Evolutionary conservation across 2,329 filamentous ascomycete species (phyloP), one percentile per base, ranked within the genome.

Genomic region (Neofusicoccum kwambonambiense): DNA sequence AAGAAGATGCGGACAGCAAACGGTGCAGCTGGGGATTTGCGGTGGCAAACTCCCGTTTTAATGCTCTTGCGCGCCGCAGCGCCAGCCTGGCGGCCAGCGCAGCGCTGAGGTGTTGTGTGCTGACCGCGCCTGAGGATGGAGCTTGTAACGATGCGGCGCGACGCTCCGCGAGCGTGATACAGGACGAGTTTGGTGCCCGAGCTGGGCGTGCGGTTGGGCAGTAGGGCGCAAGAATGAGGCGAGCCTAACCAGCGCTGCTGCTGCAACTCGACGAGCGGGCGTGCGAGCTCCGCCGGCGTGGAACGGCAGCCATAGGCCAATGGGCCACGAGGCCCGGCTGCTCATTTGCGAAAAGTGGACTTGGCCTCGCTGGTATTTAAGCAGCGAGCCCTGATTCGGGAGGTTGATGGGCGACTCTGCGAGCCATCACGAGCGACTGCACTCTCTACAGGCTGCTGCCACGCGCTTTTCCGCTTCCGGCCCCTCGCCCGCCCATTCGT

Each of bases 291-390:
- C 50, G 50, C 50, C 51, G n/a, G 15, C 51, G 34, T 11, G 34
- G 34, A 41, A 56, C 51, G 50, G 51, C 42, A 37, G 34, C 58
- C 58, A 60, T 60, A 60, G 56, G 56, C 37, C 58, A 50, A 50
- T 51, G 58, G 44, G 12, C 37, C 44, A 7, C 34, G 44, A 31
- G 15, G 58, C 37, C 57, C 47, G 27, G 58, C 45, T 27, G 34
- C 47, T 62, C 58, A 62, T 62, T 62, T 62, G 58, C 58, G 58
- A 62, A 62, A 62, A 27, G 44, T 42, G 47, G 58, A 50, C 58
- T 62, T 51, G 58, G 45, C 58, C 47, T 62, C 58, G 44, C 47
- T 62, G 58, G 35, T 62, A 62, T 62, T 62, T 62, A 62, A 62
- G 47, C 35, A 51, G 58, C 58, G 56, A 62, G 58, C 58, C 58